Percentiles rank a stretch among this genome's conserved stretches.
phyloP scores from a whole-genome alignment of 1,284 basidiomycete species.

The Ceraceosorus bombacis region DNA sequence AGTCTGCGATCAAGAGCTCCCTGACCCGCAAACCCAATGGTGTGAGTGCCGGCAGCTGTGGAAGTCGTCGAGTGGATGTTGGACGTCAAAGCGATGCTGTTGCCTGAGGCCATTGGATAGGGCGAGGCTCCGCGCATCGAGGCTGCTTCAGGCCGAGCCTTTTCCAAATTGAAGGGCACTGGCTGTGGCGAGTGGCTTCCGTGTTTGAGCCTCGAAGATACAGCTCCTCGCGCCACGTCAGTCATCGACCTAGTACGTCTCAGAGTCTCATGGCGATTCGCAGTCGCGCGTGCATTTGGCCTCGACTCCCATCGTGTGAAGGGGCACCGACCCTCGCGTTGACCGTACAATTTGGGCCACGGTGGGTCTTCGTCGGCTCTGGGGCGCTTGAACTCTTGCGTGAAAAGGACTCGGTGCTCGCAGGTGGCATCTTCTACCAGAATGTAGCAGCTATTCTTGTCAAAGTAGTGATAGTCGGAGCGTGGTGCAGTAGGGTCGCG shows the following conservation, averaged over 20 bases:
- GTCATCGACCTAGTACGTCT: constrained; percentile 70
- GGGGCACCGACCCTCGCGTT: constrained; percentile 49
- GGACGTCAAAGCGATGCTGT: constrained; percentile 85
- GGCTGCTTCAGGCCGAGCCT: background rate
- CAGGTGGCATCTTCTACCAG: constrained; percentile 82
- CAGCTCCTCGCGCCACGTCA: constrained; percentile 57
- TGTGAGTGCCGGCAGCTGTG: constrained; percentile 28
- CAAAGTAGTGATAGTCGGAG: constrained; percentile 82
- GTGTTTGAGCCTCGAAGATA: constrained; percentile 8
- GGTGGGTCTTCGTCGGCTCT: constrained; percentile 36
- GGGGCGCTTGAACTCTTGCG: constrained; percentile 53
- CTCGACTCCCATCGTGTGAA: constrained; percentile 40
- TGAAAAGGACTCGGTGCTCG: constrained; percentile 58
- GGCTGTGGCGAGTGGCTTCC: background rate
- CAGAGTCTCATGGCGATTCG: constrained; percentile 48
- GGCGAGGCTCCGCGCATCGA: constrained; percentile 15
- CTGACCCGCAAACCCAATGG: no score
- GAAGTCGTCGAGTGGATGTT: constrained; percentile 80
- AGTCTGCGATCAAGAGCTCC: no score
- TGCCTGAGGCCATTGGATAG: constrained; percentile 51
- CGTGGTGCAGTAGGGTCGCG: constrained; percentile 81
- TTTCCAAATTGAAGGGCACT: background rate
- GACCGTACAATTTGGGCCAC: constrained; percentile 55
- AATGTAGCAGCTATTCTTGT: constrained; percentile 68
- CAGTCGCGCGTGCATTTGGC: constrained; percentile 12